phyloP scores from a whole-genome alignment of 2,329 filamentous ascomycete genomes.

The Sporothrix brunneoviolacea region DNA sequence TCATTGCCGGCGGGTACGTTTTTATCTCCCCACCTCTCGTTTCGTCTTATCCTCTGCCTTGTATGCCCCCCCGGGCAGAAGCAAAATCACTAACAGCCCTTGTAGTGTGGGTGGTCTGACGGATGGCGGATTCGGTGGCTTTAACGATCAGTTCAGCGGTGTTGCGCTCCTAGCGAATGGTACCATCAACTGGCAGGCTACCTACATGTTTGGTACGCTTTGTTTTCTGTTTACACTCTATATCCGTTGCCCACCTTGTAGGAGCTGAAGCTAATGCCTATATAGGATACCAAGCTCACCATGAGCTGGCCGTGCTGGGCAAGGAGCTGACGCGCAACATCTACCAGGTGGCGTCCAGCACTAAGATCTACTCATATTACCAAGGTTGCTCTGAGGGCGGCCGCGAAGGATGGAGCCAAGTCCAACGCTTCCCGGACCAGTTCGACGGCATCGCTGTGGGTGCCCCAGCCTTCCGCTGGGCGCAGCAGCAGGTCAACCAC shows the following conservation, averaged over 20 bases:
- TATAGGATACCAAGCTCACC: conserved; percentile 46
- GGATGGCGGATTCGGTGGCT: conserved; percentile 38
- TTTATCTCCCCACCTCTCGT: background rate
- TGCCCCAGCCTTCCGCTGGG: conserved; percentile 42
- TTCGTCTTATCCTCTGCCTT: no score
- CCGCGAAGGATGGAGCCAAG: conserved; percentile 42
- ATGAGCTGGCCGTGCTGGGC: conserved; percentile 43
- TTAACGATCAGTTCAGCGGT: conserved; percentile 30
- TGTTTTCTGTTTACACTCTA: no score
- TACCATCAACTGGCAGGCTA: conserved; percentile 43
- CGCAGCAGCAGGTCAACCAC: conserved; percentile 40
- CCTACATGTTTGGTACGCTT: conserved; percentile 43
- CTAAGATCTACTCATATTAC: conserved; percentile 44
- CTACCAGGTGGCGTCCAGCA: conserved; percentile 26
- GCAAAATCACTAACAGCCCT: background rate
- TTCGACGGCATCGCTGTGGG: conserved; percentile 41
- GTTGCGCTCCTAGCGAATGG: conserved; percentile 41
- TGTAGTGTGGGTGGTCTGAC: conserved; percentile 28
- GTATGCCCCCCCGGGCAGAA: no score
- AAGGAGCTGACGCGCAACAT: conserved; percentile 38
- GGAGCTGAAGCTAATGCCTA: no score
- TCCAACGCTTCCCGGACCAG: conserved; percentile 33
- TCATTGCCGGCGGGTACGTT: conserved; percentile 8
- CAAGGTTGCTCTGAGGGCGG: conserved; percentile 42
- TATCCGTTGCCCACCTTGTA: no score